These are phyloP conservation scores for Mycena indigotica DNA, from an alignment of 768 basidiomycete genomes.

Conservation along the genomic window DNA sequence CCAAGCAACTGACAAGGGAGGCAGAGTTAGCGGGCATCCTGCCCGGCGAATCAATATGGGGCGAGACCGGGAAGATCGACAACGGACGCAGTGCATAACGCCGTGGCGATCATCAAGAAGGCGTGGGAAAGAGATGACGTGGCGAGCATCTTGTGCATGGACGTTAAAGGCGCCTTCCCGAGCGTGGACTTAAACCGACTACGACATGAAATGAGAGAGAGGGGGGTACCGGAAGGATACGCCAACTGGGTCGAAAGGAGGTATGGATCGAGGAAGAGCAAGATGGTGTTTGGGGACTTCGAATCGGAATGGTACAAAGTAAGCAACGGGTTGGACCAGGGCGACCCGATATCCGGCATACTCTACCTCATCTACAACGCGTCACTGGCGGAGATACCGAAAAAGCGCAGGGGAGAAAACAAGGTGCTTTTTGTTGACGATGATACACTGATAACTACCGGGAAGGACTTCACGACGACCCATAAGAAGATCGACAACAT, in stretches of 20 bases:
- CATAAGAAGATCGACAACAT: conserved; percentile 16
- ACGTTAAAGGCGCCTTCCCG: not conserved
- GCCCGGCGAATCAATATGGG: conserved; percentile 30
- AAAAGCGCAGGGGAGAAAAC: not conserved
- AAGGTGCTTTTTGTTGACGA: no score
- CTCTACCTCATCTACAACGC: conserved; percentile 29
- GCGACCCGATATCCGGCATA: conserved; percentile 23
- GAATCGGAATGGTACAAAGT: conserved; percentile 13
- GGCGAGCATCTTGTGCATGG: no score
- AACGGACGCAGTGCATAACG: no score
- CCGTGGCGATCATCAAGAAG: no score
- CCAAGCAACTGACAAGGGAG: conserved; percentile 11
- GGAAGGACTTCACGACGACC: conserved; percentile 14
- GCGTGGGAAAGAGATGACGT: no score
- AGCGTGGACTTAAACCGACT: conserved; percentile 31
- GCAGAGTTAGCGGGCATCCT: conserved; percentile 27
- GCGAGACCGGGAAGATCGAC: conserved; percentile 33
- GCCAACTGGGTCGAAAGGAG: conserved; percentile 16
- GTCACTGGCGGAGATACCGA: conserved; percentile 7
- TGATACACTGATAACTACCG: conserved; percentile 9
- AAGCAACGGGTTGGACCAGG: conserved; percentile 25
- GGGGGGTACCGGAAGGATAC: conserved; percentile 29
- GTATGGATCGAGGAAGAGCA: conserved; percentile 3
- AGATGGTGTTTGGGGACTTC: conserved; percentile 25
- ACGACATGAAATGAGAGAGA: conserved; percentile 33